A percentile compares a stretch with the other conserved stretches of the same genome.
phyloP scores from a whole-genome alignment of 495 filamentous ascomycete genomes.

The Mytilinidion resinicola region DNA sequence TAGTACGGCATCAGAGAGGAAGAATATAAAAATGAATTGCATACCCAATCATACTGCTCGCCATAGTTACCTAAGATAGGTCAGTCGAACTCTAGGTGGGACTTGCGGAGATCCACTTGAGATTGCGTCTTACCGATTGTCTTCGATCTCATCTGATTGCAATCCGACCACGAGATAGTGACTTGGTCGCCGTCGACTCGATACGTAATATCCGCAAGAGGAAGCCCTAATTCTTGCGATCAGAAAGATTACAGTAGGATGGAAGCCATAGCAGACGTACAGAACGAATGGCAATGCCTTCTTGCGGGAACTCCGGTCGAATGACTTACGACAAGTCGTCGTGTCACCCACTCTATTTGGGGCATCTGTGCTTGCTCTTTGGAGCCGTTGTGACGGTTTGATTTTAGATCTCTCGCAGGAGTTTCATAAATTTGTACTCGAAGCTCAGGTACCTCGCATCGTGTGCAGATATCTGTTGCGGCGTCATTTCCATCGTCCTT shows the following conservation, averaged over 20 bases:
- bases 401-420: constrained; percentile 1
- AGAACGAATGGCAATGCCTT: constrained; percentile 10
- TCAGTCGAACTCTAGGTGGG: not conserved
- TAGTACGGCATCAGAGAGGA: not conserved
- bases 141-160: constrained; percentile 12
- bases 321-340: constrained; percentile 13
- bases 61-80: not conserved
- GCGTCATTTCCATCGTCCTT: not conserved
- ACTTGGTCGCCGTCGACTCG: not conserved
- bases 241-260: not conserved
- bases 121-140: not conserved
- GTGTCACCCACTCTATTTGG: constrained; percentile 14
- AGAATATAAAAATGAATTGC: not conserved
- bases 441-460: constrained; percentile 5
- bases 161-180: constrained; percentile 19
- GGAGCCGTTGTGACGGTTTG: not conserved
- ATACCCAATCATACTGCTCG: constrained; percentile 10
- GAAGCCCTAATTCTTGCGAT: constrained; percentile 3
- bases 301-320: constrained; percentile 1
- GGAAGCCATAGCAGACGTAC: not conserved
- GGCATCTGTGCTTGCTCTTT: not conserved
- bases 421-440: constrained; percentile 15
- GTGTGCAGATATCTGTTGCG: not conserved
- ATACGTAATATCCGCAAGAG: constrained; percentile 14
- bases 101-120: not conserved